phyloP scores from a whole-genome alignment of 192 early-diverging fungal genomes.

The Coemansia sp. region DNA sequence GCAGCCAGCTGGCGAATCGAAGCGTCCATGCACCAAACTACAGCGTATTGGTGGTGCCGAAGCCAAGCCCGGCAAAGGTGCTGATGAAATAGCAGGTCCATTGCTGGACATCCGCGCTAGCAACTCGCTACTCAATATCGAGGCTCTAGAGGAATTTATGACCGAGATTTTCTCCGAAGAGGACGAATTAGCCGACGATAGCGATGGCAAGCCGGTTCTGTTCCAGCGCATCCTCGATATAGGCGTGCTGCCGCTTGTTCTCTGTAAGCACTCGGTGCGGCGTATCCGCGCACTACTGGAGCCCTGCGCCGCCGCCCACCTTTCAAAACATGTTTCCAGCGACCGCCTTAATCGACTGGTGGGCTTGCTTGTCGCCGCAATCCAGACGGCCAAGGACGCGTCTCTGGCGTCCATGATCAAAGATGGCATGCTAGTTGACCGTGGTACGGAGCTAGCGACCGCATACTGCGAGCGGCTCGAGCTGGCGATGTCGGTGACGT shows the following conservation, averaged over 20 bases:
- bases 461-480: slow-evolving; percentile 23
- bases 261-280: slow-evolving; percentile 23
- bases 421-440: slow-evolving; percentile 17
- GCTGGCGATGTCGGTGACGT: slow-evolving; percentile 9
- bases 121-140: not conserved
- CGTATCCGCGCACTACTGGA: slow-evolving; percentile 16
- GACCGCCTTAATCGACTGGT: slow-evolving; percentile 21
- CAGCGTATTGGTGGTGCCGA: no score
- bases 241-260: slow-evolving; percentile 2
- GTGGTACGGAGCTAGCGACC: slow-evolving; percentile 8
- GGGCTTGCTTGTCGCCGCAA: slow-evolving; percentile 16
- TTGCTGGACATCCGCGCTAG: no score
- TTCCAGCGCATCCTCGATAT: slow-evolving; percentile 7
- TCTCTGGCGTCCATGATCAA: slow-evolving; percentile 33
- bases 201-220: not conserved
- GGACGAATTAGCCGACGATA: slow-evolving; percentile 9
- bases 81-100: not conserved
- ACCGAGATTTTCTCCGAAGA: slow-evolving; percentile 34
- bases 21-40: no score
- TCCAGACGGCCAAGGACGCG: slow-evolving; percentile 22
- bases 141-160: slow-evolving; percentile 23
- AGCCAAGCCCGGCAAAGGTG: no score
- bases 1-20: no score
- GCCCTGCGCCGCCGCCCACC: slow-evolving; percentile 10
- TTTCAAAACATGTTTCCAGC: slow-evolving; percentile 9